Base-by-base conservation (phyloP, 768 basidiomycete genomes). In the Terana coerulea region DNA sequence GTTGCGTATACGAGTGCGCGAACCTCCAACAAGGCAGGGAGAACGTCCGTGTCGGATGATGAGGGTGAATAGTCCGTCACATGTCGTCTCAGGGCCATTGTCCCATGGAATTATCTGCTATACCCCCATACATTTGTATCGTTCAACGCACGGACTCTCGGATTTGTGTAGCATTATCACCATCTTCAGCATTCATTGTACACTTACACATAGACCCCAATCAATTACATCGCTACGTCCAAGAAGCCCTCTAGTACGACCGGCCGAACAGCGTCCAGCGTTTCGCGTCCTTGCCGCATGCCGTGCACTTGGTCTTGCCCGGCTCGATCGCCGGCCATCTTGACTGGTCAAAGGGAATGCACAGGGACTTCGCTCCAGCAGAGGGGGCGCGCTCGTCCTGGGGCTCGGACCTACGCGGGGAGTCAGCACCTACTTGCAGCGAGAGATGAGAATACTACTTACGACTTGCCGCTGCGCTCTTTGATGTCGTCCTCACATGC, bases 401-500 rank as follows among this genome's bases (percentile, higher is more conserved):
- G 4, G 84, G 88, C 66, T 94, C 91, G 53, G 88, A 77, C 56
- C 88, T 93, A 59, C 53, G 39, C 52, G 53, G n/a, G 49, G 24
- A 22, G 21, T 22, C 21, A 46, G 47, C 49, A 33, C 52, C 35
- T 6, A 36, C 2, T 17, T 12, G 35, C 10, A 24, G 14, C 47
- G 21, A 25, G 49, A 40, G 35, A 22, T 51, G 24, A 15, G 52
- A 17, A 72, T 5, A 21, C 9, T 10, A 74, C 79, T 75, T 69
- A 95, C 91, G 87, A 81, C 67, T 83, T 76, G 51, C 83, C 91
- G 64, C 86, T 91, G 55, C 90, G 78, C 62, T 98, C 93, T 75
- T 99, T 98, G 77, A 99, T 98, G 61, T 94, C 91, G 66, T 99
- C 95, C 69, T 99, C 97, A 64, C 97, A 99, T 12, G 76, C 78